Conservation (phyloP, 2,329 filamentous ascomycete species). For the Blumeriella jaapii region DNA sequence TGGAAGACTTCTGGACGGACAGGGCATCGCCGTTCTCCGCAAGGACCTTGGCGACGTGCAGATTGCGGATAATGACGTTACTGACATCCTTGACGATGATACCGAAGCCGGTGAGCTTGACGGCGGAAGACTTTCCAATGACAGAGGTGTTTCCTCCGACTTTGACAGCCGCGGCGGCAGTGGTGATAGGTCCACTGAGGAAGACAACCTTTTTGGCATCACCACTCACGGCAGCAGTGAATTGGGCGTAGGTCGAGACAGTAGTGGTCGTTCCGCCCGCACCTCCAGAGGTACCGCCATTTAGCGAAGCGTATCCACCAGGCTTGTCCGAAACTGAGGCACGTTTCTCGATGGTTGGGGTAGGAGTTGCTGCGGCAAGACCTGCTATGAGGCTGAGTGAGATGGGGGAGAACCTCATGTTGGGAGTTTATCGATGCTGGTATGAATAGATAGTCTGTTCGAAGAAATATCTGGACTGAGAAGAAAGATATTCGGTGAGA, state of each 20-base stretch:
- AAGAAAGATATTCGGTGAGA: no score
- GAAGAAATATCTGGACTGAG: no score
- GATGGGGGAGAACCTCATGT: no score
- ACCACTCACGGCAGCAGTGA: constrained; percentile 38
- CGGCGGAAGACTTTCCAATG: constrained; percentile 30
- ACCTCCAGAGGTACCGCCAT: constrained; percentile 26
- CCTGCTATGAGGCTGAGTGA: no score
- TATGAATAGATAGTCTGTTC: no score
- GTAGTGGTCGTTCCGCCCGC: constrained; percentile 42
- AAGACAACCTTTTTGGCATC: constrained; percentile 35
- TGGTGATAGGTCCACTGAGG: constrained; percentile 34
- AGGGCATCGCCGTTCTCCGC: constrained; percentile 30
- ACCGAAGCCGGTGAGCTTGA: constrained; percentile 15
- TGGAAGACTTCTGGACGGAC: constrained; percentile 19
- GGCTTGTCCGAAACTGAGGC: not conserved
- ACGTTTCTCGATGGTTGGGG: no score
- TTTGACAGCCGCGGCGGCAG: constrained; percentile 31
- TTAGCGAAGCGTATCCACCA: constrained; percentile 8
- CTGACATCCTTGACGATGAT: constrained; percentile 35
- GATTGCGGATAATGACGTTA: constrained; percentile 53
- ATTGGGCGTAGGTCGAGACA: constrained; percentile 38
- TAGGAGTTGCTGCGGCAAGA: no score
- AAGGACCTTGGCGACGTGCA: constrained; percentile 45
- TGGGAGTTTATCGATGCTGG: no score
- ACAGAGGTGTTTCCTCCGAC: constrained; percentile 40